These are phyloP conservation scores for Amaranthus tricolor DNA, from an alignment of 179 eudicot species.

Conservation along the genomic window DNA sequence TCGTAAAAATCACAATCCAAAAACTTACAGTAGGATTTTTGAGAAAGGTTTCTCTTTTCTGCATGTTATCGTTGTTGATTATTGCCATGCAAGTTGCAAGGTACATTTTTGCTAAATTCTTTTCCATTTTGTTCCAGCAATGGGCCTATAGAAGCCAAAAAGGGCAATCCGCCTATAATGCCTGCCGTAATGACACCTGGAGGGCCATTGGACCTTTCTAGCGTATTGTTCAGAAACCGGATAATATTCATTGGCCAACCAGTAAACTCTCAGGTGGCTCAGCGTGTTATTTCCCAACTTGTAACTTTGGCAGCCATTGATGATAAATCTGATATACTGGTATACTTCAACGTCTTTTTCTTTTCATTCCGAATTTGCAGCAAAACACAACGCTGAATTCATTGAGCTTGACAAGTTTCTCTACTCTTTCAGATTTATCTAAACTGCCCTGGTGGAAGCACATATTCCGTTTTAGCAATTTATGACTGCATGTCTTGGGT, in stretches of 20 bases:
- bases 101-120: slow-evolving; percentile 3
- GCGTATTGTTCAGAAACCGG: slow-evolving; percentile 76
- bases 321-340: slow-evolving; percentile 88
- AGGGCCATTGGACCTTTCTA: slow-evolving; percentile 85
- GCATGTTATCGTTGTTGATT: neutral
- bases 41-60: neutral
- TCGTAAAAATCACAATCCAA: neutral
- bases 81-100: neutral
- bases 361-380: neutral
- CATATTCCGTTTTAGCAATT: slow-evolving; percentile 79
- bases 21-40: too few species aligned
- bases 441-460: slow-evolving; percentile 93
- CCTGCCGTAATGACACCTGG: slow-evolving; percentile 91
- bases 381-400: neutral
- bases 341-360: slow-evolving; percentile 19
- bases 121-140: slow-evolving; percentile 39
- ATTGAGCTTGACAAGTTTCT: slow-evolving; percentile 9
- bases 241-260: slow-evolving; percentile 90
- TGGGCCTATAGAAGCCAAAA: slow-evolving; percentile 56
- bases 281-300: slow-evolving; percentile 83
- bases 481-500: slow-evolving; percentile 99
- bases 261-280: slow-evolving; percentile 74
- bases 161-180: slow-evolving; percentile 77
- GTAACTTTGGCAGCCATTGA: slow-evolving; percentile 85
- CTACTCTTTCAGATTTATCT: slow-evolving; percentile 52